Conservation (phyloP, 345 rosid species). For the Gossypium stocksii region DNA sequence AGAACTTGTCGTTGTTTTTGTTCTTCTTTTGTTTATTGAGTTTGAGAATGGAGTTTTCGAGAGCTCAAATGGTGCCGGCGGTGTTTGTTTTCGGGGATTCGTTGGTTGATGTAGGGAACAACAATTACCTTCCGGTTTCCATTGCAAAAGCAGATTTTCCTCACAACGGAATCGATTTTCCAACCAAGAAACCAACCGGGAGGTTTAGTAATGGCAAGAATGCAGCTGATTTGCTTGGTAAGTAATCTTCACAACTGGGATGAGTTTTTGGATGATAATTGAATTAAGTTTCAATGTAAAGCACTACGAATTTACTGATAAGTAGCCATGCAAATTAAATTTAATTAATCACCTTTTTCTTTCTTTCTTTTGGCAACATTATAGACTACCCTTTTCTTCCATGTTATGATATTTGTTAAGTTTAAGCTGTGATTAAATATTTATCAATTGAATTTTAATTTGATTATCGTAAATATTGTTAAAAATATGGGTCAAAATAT, state of each 20-base stretch:
- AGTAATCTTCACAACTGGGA: not conserved
- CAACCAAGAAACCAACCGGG: slow-evolving; percentile 41
- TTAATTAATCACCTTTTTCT: not conserved
- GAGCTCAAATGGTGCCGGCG: slow-evolving; percentile 35
- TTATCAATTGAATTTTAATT: not conserved
- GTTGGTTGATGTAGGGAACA: slow-evolving; percentile 52
- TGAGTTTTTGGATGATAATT: too few relatives aligned
- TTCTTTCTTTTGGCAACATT: too few relatives aligned
- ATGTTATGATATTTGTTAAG: not conserved
- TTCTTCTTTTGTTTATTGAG: not conserved
- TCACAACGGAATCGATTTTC: slow-evolving; percentile 52
- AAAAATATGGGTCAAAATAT: too few relatives aligned
- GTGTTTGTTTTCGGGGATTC: slow-evolving; percentile 57
- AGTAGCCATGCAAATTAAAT: not conserved
- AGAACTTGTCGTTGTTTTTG: not conserved
- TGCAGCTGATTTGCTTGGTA: slow-evolving; percentile 14
- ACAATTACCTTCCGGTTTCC: slow-evolving; percentile 36
- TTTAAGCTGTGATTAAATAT: not conserved
- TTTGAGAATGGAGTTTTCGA: not conserved
- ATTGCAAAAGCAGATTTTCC: slow-evolving; percentile 43
- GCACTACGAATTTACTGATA: not conserved
- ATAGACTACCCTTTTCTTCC: not conserved
- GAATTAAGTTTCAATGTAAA: not conserved
- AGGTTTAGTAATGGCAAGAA: slow-evolving; percentile 58
- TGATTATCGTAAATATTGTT: too few relatives aligned